Evolutionary conservation across 2,329 filamentous ascomycete species (phyloP).

Genomic region (Didymella pomorum): DNA sequence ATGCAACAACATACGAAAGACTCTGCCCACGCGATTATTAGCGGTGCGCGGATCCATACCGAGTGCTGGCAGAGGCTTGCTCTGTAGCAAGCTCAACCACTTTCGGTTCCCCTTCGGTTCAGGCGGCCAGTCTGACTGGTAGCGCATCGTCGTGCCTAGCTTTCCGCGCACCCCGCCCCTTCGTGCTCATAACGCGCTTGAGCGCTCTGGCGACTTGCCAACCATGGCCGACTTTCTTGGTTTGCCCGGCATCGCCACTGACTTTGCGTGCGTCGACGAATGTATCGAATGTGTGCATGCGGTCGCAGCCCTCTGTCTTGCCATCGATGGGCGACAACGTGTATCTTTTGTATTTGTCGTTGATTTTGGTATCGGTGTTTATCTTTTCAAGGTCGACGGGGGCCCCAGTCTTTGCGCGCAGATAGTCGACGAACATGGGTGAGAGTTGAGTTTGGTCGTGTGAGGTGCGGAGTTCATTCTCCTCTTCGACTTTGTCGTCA

Average conservation of each 20-base stretch:
- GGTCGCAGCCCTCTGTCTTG: conserved; percentile 26
- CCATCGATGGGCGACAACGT: conserved; percentile 24
- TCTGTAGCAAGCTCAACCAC: not conserved
- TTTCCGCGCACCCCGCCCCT: conserved; percentile 15
- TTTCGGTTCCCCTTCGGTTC: conserved; percentile 5
- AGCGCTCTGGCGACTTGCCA: conserved; percentile 21
- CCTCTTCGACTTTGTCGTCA: not conserved
- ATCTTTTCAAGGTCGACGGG: conserved; percentile 14
- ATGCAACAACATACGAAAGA: conserved; percentile 1
- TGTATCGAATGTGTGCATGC: conserved; percentile 24
- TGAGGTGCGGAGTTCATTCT: conserved; percentile 6
- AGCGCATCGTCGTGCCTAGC: conserved; percentile 12
- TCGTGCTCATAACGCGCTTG: conserved; percentile 17
- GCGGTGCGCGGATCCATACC: not conserved
- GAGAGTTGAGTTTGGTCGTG: conserved; percentile 19
- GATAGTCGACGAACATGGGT: conserved; percentile 19
- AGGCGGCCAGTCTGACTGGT: conserved; percentile 15
- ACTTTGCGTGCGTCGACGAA: conserved; percentile 19
- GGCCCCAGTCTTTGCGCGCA: conserved; percentile 17
- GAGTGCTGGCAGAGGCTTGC: not conserved
- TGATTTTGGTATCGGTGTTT: conserved; percentile 1
- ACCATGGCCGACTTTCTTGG: conserved; percentile 19
- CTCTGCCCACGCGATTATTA: not conserved
- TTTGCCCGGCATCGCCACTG: conserved; percentile 13
- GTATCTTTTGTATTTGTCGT: conserved; percentile 14